A percentile compares a stretch with the other conserved stretches of the same genome.
phyloP scores from a whole-genome alignment of 2,329 filamentous ascomycete genomes.

The Colletotrichum kahawae region DNA sequence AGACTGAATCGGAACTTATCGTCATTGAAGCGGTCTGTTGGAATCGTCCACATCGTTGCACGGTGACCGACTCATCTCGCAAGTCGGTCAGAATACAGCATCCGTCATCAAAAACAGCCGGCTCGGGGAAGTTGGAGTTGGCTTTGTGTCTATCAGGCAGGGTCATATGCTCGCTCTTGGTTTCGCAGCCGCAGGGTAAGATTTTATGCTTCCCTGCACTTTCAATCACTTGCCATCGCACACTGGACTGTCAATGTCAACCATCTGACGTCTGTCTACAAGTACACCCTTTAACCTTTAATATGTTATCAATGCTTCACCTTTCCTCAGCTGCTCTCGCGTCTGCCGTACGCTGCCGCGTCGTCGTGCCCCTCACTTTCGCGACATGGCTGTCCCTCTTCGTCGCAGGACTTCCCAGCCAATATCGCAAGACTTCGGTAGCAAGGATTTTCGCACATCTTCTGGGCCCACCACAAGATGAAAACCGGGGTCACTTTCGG shows the following conservation, averaged over 20 bases:
- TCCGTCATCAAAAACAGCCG: neutral
- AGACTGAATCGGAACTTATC: neutral
- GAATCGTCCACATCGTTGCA: neutral
- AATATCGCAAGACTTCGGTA: conserved; percentile 10
- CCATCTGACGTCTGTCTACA: neutral
- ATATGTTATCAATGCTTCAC: neutral
- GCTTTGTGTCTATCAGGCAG: neutral
- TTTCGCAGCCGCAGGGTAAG: conserved; percentile 3
- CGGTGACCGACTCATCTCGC: neutral
- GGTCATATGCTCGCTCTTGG: neutral
- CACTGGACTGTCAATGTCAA: neutral
- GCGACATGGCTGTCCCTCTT: neutral
- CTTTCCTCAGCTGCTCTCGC: neutral
- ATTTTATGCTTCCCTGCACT: neutral
- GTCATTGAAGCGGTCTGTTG: neutral
- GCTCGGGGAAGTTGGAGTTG: neutral
- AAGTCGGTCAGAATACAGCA: neutral
- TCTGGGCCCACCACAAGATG: neutral
- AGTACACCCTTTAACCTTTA: neutral
- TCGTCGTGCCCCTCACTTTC: neutral
- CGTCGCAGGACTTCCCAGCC: neutral
- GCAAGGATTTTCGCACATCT: neutral
- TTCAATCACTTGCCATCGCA: neutral
- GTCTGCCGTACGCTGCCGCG: neutral
- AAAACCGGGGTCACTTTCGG: conserved; percentile 11